Evolutionary conservation across 805 yeast genomes (phyloP).

Genomic region (Wickerhamomyces sydowiorum): DNA sequence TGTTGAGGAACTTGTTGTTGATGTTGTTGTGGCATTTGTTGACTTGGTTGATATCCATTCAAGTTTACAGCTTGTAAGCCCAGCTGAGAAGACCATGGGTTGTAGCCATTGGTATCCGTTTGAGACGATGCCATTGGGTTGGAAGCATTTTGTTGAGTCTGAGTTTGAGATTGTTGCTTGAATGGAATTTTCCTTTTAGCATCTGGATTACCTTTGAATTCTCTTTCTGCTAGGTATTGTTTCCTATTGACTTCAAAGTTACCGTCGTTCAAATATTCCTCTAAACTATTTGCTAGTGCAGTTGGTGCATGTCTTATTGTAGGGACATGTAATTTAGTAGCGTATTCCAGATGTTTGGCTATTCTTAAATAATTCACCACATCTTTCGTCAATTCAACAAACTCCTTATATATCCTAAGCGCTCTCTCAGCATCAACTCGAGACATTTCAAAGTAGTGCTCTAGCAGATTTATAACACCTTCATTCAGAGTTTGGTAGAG

Average conservation of each 20-base stretch:
- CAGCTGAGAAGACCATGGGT: constrained; percentile 27
- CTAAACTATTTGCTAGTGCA: constrained; percentile 77
- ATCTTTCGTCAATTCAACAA: constrained; percentile 78
- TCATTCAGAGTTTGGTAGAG: constrained; percentile 89
- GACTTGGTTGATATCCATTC: constrained; percentile 20
- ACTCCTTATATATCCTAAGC: constrained; percentile 73
- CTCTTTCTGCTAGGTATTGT: constrained; percentile 69
- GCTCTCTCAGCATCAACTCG: constrained; percentile 83
- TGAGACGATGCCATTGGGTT: neutral
- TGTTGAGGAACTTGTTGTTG: constrained; percentile 13
- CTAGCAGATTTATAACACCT: constrained; percentile 90
- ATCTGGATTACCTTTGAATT: constrained; percentile 32
- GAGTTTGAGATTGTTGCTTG: constrained; percentile 17
- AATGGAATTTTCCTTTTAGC: constrained; percentile 6
- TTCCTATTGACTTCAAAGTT: constrained; percentile 74
- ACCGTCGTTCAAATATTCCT: constrained; percentile 84
- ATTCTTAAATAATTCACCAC: constrained; percentile 84
- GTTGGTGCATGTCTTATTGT: constrained; percentile 97
- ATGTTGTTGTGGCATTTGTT: constrained; percentile 19
- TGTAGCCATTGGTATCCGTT: too few species aligned
- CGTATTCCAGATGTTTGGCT: constrained; percentile 82
- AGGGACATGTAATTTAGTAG: constrained; percentile 88
- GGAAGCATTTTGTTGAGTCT: constrained; percentile 14
- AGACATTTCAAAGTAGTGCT: constrained; percentile 92
- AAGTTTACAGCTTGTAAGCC: constrained; percentile 17